Evolutionary conservation across 371 early-diverging fungal species (phyloP).

Genomic region (Mucor velutinosus): DNA sequence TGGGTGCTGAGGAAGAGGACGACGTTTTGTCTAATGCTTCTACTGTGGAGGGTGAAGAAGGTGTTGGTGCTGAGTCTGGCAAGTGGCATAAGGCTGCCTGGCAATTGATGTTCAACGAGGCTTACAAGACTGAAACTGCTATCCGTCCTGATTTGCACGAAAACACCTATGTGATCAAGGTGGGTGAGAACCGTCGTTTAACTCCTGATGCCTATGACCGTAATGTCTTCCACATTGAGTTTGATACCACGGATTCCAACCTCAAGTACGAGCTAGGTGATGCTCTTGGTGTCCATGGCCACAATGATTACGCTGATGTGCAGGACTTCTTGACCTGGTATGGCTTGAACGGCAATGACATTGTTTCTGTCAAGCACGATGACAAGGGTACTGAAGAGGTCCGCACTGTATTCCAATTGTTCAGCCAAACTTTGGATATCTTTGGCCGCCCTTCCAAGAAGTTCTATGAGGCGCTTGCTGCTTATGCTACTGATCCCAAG

Average conservation of each 20-base stretch:
- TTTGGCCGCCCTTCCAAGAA: slow-evolving; percentile 94
- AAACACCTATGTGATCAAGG: slow-evolving; percentile 64
- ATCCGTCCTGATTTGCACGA: slow-evolving; percentile 72
- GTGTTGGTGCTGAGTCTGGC: slow-evolving; percentile 43
- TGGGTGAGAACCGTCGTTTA: slow-evolving; percentile 78
- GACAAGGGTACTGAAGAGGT: slow-evolving; percentile 56
- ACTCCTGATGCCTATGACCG: slow-evolving; percentile 89
- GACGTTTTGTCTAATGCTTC: slow-evolving; percentile 29
- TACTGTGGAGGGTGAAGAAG: slow-evolving; percentile 48
- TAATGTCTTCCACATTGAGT: slow-evolving; percentile 94
- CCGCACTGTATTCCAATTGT: slow-evolving; percentile 78
- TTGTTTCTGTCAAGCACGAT: slow-evolving; percentile 59
- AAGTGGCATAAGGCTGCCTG: slow-evolving; percentile 69
- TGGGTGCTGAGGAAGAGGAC: slow-evolving; percentile 40
- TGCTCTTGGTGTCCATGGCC: slow-evolving; percentile 91
- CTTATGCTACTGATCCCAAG: slow-evolving; percentile 68
- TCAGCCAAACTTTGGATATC: slow-evolving; percentile 83
- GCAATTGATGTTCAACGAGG: slow-evolving; percentile 82
- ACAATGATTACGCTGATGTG: slow-evolving; percentile 80
- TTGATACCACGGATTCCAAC: slow-evolving; percentile 78
- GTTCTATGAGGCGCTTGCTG: slow-evolving; percentile 83
- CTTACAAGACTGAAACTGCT: slow-evolving; percentile 56
- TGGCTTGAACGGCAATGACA: slow-evolving; percentile 66
- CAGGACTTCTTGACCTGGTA: slow-evolving; percentile 73
- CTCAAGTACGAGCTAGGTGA: slow-evolving; percentile 91